phyloP scores from a whole-genome alignment of 805 yeast genomes.

The Metschnikowia kofuensis region DNA sequence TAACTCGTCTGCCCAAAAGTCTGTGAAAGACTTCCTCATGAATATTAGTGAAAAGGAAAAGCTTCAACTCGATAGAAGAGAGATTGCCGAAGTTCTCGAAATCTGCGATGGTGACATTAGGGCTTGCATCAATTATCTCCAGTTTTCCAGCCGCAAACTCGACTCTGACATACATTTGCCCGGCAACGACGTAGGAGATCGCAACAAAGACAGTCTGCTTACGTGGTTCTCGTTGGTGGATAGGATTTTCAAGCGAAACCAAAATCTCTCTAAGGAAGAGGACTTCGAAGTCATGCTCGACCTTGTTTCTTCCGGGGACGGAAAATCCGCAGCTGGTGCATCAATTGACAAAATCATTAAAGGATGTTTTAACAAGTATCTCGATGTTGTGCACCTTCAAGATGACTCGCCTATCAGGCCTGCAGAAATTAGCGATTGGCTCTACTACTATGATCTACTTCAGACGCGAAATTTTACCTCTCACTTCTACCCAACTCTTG shows the following conservation, averaged over 20 bases:
- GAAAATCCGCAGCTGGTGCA: conserved; percentile 35
- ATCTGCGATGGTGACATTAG: conserved; percentile 80
- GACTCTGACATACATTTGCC: conserved; percentile 10
- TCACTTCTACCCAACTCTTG: conserved; percentile 52
- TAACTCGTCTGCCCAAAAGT: conserved; percentile 25
- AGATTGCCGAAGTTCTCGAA: conserved; percentile 63
- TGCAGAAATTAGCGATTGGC: conserved; percentile 67
- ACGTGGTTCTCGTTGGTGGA: conserved; percentile 70
- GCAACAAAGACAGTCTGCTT: conserved; percentile 56
- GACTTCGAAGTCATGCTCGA: conserved; percentile 49
- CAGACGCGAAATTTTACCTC: conserved; percentile 28
- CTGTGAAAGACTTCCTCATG: conserved; percentile 40
- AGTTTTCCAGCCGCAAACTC: conserved; percentile 46
- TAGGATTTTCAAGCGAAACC: conserved; percentile 53
- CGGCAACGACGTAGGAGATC: conserved; percentile 2
- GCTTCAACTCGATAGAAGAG: conserved; percentile 44
- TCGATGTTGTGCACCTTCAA: conserved; percentile 53
- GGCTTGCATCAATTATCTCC: conserved; percentile 79
- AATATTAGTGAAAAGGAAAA: conserved; percentile 55
- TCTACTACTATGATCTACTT: conserved; percentile 65
- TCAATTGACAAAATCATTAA: conserved; percentile 62
- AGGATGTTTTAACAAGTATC: conserved; percentile 70
- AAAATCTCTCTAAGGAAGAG: conserved; percentile 43
- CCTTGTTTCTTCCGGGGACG: conserved; percentile 40
- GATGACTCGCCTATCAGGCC: conserved; percentile 66